Evolutionary conservation across 2,329 filamentous ascomycete species (phyloP), one percentile per base, ranked within the genome.

Genomic region (Hypoxylon sp.): DNA sequence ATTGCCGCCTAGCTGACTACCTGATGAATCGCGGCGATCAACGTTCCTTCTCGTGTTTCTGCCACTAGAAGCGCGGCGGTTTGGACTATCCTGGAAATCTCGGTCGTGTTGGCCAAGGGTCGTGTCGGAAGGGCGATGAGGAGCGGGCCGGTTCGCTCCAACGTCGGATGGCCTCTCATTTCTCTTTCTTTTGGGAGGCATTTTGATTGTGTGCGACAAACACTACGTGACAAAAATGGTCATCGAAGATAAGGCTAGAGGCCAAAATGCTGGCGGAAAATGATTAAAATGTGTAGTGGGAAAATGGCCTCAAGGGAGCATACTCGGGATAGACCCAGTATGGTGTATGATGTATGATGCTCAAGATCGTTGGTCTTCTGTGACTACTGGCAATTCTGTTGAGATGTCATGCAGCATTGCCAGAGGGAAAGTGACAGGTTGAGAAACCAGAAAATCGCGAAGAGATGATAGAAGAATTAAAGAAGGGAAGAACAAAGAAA

Each of bases 131-230:
- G 89, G 88, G 35, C 88, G 87, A 79, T 91, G 88, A 57, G 90
- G 89, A 55, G 89, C 86, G 19, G 88, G 88, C 67, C 89, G 84
- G 70, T 80, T 80, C 62, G 81, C 82, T 52, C 82, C 82, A 57
- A 75, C 69, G 64, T 89, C 86, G 69, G 80, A 79, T 67, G 81
- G 79, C 71, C 86, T 82, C 52, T 88, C 85, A 75, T 82, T 81
- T 78, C 86, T 85, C 84, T 89, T 90, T 74, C 87, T 84, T 80
- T 89, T 89, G 29, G 85, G 84, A 81, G 86, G 83, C 87, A 89
- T 89, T 64, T 71, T 81, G 67, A 24, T 19, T 64, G 50, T 37
- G 42, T 53, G 59, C 59, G 63, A 57, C 69, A 67, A 52, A 59
- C 70, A 71, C 66, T 63, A 67, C 44, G 66, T 52, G 55, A 63